Base-by-base conservation (phyloP, 176 grass and related monocot species). In the Coix lacrymajobi region DNA sequence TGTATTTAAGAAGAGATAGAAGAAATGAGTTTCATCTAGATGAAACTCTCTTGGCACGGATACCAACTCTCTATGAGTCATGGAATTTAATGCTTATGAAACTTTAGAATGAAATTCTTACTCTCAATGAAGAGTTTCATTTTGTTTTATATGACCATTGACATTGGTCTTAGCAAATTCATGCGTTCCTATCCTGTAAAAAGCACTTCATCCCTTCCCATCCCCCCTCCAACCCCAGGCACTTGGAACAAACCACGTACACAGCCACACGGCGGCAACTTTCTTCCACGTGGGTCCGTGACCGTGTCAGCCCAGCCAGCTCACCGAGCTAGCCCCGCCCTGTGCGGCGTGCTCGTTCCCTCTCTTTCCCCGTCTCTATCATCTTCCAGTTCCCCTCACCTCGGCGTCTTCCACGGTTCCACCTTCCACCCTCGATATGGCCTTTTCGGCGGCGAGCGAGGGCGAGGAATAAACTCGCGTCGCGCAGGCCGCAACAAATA, bases 391-490 rank as follows among this genome's bases (percentile, higher is more conserved):
- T 41, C 41, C 34, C 17, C 11, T 79, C 61, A 36, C 41, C 3
- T 6, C 40, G 14, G 63, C 62, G 60, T 45, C 58, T 44, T 61
- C 73, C 46, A n/a, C n/a, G n/a, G n/a, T n/a, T n/a, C n/a, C n/a
- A n/a, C 24, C 48, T 56, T 51, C 75, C 56, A 30, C 8, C 8
- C 12, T 44, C 40, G 69, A 4, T 19, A 26, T 24, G 22, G 6
- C 62, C 62, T 79, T 79, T 79, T 43, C 76, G 62, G 43, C 44
- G 48, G 30, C 29, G 71, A 22, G 46, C 10, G 76, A 38, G 39
- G 58, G 58, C 58, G 60, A 51, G 71, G 85, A 83, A 87, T 52
- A 83, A 72, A 83, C 34, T 67, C 72, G 69, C 78, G 69, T 68
- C 62, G 78, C 62, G 30, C 9, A 22, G 30, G 31, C 28, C 71